Evolutionary conservation across 805 yeast genomes (phyloP), one percentile per base, ranked within the genome.

Genomic region (Kazachstania taianensis): DNA sequence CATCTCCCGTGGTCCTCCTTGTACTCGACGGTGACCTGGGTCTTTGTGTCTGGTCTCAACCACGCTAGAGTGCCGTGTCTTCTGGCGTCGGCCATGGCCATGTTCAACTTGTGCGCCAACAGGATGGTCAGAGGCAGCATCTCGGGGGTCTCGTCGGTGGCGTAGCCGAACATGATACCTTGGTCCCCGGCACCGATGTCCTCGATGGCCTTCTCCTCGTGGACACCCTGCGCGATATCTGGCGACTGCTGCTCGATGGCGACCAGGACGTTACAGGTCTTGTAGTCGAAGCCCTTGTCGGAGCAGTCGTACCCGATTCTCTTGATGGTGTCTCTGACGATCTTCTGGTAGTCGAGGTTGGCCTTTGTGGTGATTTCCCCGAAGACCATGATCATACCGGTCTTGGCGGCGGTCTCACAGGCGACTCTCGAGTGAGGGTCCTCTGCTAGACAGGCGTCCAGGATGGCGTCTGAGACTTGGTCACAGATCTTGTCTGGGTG

Each of bases 161-260:
- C 98, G 67, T 92, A 92, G 68, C 98, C 98, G 63, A 92, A 92
- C 98, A 92, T 92, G 65, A 92, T 92, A 81, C 98, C 98, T 71
- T 92, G 98, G 72, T 92, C 98, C 79, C 98, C 98, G 49, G 98
- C 98, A 67, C 98, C 98, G 59, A 92, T 78, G 42, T 92, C 94
- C 74, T 92, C 98, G 48, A 92, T 72, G 82, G 94, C 70, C 80
- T 75, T 59, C 63, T 92, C 96, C 69, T 82, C 82, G 70, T 92
- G 97, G 61, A 92, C 78, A 77, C 98, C 98, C 71, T 89, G 97
- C 44, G 98, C 98, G 58, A 92, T 92, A 70, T 92, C 98, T 53
- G 94, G 92, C 36, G 96, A 86, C 72, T 92, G 98, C 72, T 92
- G 96, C 74, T 92, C 98, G 65, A 92, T 86, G 65, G 98, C 98